A percentile compares a stretch with the other conserved stretches of the same genome.
phyloP scores from a whole-genome alignment of 495 filamentous ascomycete species.

The Trichocladium uniseriatum region DNA sequence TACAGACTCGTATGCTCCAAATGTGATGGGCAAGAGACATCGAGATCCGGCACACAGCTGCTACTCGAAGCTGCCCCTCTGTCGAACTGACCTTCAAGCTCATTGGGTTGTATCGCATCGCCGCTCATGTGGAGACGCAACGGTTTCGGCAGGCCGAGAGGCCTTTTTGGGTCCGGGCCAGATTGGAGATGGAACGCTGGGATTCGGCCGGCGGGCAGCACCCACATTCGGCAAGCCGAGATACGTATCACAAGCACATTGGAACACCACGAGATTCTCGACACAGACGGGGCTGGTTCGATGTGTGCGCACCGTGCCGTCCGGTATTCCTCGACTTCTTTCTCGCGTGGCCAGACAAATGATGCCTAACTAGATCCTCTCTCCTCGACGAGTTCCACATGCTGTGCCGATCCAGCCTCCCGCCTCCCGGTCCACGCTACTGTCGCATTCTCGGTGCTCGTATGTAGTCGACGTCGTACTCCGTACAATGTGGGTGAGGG shows the following conservation, averaged over 20 bases:
- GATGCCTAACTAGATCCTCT: slow-evolving; percentile 7
- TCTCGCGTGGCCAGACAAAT: not conserved
- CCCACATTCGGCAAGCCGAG: slow-evolving; percentile 8
- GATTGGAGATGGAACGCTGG: slow-evolving; percentile 3
- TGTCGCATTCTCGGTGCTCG: too few species aligned
- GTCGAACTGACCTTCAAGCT: too few species aligned
- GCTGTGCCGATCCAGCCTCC: not conserved
- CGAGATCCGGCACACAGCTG: too few species aligned
- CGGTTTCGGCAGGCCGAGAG: slow-evolving; percentile 6
- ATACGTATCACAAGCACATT: slow-evolving; percentile 1
- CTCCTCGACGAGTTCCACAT: not conserved
- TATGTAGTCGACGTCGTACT: too few species aligned
- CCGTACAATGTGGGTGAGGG: too few species aligned
- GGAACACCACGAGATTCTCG: not conserved
- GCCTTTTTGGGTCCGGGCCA: not conserved
- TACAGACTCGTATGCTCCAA: too few species aligned
- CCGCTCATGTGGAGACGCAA: slow-evolving; percentile 1
- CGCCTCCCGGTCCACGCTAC: not conserved
- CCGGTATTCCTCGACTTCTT: too few species aligned
- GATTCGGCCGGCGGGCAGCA: not conserved
- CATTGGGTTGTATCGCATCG: slow-evolving; percentile 7
- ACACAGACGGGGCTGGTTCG: too few species aligned
- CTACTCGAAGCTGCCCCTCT: too few species aligned
- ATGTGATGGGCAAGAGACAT: too few species aligned
- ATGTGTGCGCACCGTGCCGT: not conserved